Evolutionary conservation across 2,329 filamentous ascomycete species (phyloP), one percentile per base, ranked within the genome.

Genomic region (Trichoderma afroharzianum): DNA sequence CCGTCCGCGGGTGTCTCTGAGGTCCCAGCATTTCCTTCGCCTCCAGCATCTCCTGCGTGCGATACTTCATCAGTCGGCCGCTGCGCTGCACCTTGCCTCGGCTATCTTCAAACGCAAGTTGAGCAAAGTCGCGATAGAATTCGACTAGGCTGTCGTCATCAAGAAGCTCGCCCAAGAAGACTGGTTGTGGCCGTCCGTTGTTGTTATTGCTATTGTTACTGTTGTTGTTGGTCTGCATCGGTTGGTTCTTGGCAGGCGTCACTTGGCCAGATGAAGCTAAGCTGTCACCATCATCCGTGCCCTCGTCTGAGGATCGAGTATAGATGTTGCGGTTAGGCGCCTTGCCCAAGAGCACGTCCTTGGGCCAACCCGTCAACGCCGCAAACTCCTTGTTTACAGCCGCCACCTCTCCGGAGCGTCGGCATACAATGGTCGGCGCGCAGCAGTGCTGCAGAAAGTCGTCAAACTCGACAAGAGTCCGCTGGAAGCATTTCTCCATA

Each of bases 401-500:
- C 0, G 94, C 95, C n/a, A 99, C 90, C 80, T 98, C 96, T 64
- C 96, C 96, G 0, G 95, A 97, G 62, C 96, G 90, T 62, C 96
- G 90, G 78, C 94, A 97, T 30, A 98, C 93, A 71, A 99, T 90
- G 0, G 95, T 97, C 0, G 96, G 96, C 4, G 94, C 97, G 50
- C 94, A 94, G 73, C 92, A 94, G 74, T 94, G 91, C 71, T 93
- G 90, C 84, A 98, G 92, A 75, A 97, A 96, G 74, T 97, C 94
- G 79, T 98, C 94, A 77, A 97, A 97, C 79, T 97, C 94, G 78
- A 94, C 94, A 12, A 98, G 85, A 0, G 94, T 97, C 47, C 96
- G 90, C 81, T 99, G 96, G 79, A 98, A 94, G 77, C 93, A 97
- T 82, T 97, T 97, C 81, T 99, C 96, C 92, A 97, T 97, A 80